Conservation (phyloP, 1,284 basidiomycete genomes). For the Afroboletus lepidellus region DNA sequence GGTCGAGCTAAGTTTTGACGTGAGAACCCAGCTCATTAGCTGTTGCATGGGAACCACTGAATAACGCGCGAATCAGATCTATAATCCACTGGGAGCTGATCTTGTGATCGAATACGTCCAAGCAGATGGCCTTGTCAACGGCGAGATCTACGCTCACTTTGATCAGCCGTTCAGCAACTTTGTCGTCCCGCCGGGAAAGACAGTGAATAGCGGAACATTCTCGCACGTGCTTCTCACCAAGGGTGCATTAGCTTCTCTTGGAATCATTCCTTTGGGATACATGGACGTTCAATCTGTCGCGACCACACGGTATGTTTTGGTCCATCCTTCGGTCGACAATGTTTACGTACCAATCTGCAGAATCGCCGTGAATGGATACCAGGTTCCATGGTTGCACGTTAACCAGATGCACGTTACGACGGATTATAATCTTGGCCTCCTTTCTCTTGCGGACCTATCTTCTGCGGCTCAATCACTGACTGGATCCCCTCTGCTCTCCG, state of each 20-base stretch:
- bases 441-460: slow-evolving; percentile 24
- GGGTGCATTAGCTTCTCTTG: slow-evolving; percentile 53
- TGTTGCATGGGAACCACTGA: slow-evolving; percentile 1
- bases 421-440: slow-evolving; percentile 33
- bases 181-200: slow-evolving; percentile 54
- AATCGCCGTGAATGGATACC: slow-evolving; percentile 50
- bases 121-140: slow-evolving; percentile 51
- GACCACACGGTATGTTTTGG: slow-evolving; percentile 41
- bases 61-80: slow-evolving; percentile 34
- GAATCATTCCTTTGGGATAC: slow-evolving; percentile 50
- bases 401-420: slow-evolving; percentile 48
- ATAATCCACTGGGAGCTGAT: slow-evolving; percentile 58
- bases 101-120: slow-evolving; percentile 57
- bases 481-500: not conserved
- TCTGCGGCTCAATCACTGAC: slow-evolving; percentile 16
- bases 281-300: slow-evolving; percentile 53
- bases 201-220: slow-evolving; percentile 56
- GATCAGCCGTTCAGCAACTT: slow-evolving; percentile 52
- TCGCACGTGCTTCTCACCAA: slow-evolving; percentile 55
- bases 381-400: slow-evolving; percentile 57
- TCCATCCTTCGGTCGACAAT: not conserved
- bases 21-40: slow-evolving; percentile 26
- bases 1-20: slow-evolving; percentile 55
- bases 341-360: slow-evolving; percentile 17
- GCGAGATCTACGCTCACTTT: slow-evolving; percentile 57